Evolutionary conservation across 2,329 filamentous ascomycete genomes (phyloP).

Genomic region (Xylaria sp.): DNA sequence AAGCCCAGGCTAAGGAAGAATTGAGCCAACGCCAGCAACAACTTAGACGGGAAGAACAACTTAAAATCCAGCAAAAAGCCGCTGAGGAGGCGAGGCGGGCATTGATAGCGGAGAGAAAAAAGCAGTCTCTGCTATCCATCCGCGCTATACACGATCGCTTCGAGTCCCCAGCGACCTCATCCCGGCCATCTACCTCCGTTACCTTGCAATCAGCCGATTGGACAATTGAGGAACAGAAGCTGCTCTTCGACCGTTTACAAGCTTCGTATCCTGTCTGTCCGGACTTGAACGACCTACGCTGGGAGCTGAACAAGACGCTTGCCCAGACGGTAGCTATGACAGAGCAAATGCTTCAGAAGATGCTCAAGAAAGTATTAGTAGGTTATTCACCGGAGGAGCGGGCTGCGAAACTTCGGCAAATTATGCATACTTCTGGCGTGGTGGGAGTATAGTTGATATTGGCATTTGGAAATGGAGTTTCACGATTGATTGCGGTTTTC

Average conservation of each 20-base stretch:
- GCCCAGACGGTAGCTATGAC: conserved; percentile 45
- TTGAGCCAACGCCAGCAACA: conserved; percentile 18
- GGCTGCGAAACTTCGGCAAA: conserved; percentile 25
- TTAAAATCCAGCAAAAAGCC: conserved; percentile 30
- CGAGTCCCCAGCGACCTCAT: conserved; percentile 27
- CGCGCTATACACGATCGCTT: conserved; percentile 33
- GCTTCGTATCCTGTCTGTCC: conserved; percentile 43
- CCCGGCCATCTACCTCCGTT: conserved; percentile 29
- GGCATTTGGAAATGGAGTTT: conserved; percentile 9
- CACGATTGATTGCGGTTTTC: conserved; percentile 6
- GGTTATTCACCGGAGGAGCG: conserved; percentile 33
- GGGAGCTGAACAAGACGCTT: conserved; percentile 42
- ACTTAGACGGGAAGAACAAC: conserved; percentile 37
- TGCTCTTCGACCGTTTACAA: conserved; percentile 45
- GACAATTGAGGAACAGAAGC: conserved; percentile 45
- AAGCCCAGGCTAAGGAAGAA: conserved; percentile 29
- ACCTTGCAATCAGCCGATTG: conserved; percentile 33
- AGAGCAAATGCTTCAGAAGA: conserved; percentile 42
- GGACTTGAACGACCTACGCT: conserved; percentile 39
- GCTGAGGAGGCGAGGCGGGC: conserved; percentile 36
- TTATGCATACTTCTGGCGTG: conserved; percentile 28
- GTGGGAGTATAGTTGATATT: conserved; percentile 14
- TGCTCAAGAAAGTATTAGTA: conserved; percentile 41
- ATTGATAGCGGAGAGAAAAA: conserved; percentile 40
- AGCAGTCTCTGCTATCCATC: conserved; percentile 41